Percentiles rank a stretch among this genome's conserved stretches.
Conservation (phyloP, 768 basidiomycete genomes). For the Pleurotus eryngii region DNA sequence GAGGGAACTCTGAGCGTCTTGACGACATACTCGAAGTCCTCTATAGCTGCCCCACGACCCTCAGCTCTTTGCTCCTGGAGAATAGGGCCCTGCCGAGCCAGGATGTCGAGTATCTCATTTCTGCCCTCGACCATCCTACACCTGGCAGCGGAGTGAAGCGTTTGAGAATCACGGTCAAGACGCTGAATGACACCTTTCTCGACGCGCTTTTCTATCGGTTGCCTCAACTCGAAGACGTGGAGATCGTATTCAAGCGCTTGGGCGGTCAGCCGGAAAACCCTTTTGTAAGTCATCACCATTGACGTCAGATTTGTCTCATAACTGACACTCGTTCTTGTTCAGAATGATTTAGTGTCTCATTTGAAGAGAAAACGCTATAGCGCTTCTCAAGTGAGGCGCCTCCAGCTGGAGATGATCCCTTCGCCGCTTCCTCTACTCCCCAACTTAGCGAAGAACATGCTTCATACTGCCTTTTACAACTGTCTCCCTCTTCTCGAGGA, state of each 20-base stretch:
- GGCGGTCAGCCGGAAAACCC: neutral
- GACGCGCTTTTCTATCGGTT: neutral
- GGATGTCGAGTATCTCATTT: neutral
- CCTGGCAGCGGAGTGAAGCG: neutral
- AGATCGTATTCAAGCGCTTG: neutral
- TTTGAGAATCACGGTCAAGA: neutral
- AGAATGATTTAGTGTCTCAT: neutral
- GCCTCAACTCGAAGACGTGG: neutral
- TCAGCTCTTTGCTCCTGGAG: neutral
- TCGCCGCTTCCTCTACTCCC: neutral
- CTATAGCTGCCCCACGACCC: neutral
- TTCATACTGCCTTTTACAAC: neutral
- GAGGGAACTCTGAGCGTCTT: neutral
- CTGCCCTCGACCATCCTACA: neutral
- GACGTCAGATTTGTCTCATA: neutral
- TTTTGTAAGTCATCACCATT: neutral
- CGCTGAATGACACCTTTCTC: neutral
- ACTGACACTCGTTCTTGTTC: neutral
- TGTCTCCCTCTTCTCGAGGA: conserved; percentile 2
- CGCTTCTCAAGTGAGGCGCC: neutral
- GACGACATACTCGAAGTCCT: neutral
- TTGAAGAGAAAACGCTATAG: neutral
- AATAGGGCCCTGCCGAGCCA: neutral
- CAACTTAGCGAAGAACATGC: neutral
- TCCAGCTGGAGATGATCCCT: neutral